Percentiles rank a stretch among this genome's conserved stretches.
Evolutionary conservation across 768 basidiomycete species (phyloP).

Genomic region (Collybiopsis confluens): DNA sequence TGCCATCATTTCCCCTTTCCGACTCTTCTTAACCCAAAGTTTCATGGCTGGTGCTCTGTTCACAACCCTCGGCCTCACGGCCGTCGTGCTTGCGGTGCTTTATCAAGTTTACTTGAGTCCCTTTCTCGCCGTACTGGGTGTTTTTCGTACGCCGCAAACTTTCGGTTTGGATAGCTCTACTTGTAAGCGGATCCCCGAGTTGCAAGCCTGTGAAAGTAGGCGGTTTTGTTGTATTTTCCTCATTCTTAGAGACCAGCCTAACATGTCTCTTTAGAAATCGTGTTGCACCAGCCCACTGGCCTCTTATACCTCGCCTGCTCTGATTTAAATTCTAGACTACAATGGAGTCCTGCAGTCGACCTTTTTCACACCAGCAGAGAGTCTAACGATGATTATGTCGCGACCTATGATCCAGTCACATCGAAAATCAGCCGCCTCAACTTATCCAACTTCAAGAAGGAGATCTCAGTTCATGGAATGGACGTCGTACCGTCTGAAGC

Average conservation of each 20-base stretch:
- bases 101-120: conserved; percentile 49
- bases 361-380: conserved; percentile 29
- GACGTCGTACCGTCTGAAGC: conserved; percentile 55
- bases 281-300: conserved; percentile 53
- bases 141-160: conserved; percentile 38
- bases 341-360: conserved; percentile 47
- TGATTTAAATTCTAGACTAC: conserved; percentile 38
- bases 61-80: too few relatives aligned
- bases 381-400: conserved; percentile 59
- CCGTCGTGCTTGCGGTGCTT: conserved; percentile 37
- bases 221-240: not conserved
- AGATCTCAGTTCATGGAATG: conserved; percentile 59
- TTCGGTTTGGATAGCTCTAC: conserved; percentile 35
- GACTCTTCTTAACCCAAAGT: too few relatives aligned
- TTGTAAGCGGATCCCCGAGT: conserved; percentile 45
- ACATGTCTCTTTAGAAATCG: conserved; percentile 36
- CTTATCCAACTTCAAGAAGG: conserved; percentile 30
- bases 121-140: conserved; percentile 35
- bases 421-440: conserved; percentile 41
- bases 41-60: too few relatives aligned
- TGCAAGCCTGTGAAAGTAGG: conserved; percentile 69
- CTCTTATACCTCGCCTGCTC: conserved; percentile 64
- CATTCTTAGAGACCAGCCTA: conserved; percentile 24
- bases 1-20: not conserved
- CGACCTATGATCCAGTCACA: conserved; percentile 51